phyloP scores from a whole-genome alignment of 2,329 filamentous ascomycete genomes.

The Colletotrichum euphorbiae region DNA sequence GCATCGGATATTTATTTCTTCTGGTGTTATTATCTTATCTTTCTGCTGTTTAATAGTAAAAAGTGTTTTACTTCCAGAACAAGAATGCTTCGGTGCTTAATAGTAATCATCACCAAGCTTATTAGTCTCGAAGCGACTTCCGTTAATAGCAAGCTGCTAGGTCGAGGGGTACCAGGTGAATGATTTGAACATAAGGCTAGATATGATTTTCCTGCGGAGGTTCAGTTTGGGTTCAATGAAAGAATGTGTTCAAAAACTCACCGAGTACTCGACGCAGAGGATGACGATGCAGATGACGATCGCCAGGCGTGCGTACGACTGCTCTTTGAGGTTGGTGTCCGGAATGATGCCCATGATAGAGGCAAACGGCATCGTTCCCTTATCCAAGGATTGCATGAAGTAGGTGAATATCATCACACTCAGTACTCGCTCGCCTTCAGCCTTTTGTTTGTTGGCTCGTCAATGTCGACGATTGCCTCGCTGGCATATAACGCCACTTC shows the following conservation, averaged over 20 bases:
- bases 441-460: conserved; percentile 61
- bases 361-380: conserved; percentile 45
- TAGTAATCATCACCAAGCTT: too few species aligned
- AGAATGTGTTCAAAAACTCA: conserved; percentile 41
- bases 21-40: too few species aligned
- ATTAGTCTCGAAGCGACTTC: too few species aligned
- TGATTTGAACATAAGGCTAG: too few species aligned
- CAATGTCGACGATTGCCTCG: conserved; percentile 53
- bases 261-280: conserved; percentile 55
- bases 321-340: conserved; percentile 50
- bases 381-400: conserved; percentile 53
- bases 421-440: conserved; percentile 61
- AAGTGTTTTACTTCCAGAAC: too few species aligned
- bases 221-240: neutral
- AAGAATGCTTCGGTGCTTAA: too few species aligned
- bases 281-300: conserved; percentile 57
- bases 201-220: conserved; percentile 16
- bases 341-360: conserved; percentile 45
- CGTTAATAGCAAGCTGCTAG: too few species aligned
- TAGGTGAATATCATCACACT: conserved; percentile 64
- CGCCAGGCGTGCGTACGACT: conserved; percentile 49
- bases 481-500: conserved; percentile 32
- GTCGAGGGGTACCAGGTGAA: too few species aligned
- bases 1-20: too few species aligned
- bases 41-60: too few species aligned